Evolutionary conservation across 2,329 filamentous ascomycete species (phyloP), one percentile per base, ranked within the genome.

Genomic region (Plenodomus lindquistii): DNA sequence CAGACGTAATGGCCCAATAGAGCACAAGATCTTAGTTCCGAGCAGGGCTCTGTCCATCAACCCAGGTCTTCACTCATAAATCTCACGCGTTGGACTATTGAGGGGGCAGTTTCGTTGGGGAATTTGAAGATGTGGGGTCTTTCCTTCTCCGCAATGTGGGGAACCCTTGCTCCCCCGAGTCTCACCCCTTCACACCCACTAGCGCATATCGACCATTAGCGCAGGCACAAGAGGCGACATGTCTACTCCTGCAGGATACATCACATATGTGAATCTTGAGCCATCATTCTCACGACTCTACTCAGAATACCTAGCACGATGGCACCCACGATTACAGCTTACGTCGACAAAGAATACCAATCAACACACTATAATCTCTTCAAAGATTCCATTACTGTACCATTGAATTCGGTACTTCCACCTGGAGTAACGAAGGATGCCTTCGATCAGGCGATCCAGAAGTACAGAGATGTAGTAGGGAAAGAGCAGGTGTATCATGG

Each of bases 341-440:
- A 78, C 50, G 55, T 60, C 19, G 69, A 78, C 45, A 57, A 69
- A 7, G 62, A 73, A 37, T 78, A 77, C 50, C 74, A 78, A 55
- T 60, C 61, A 2, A 75, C 73, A 1, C 76, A 78, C 53, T 66
- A 68, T 38, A 67, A 63, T 5, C 71, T 75, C 13, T 78, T 76
- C 59, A 70, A 73, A 20, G 67, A 73, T 21, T 73, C 71, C 4
- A 66, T 77, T 7, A 72, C 69, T 0, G 55, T 58, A 6, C 69
- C 67, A 1, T 63, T 78, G 13, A 62, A 70, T 24, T 41, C 59
- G 2, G 70, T 76, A 3, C 64, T 78, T 3, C 76, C 76, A 0
- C 75, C 75, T 0, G 74, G 74, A 0, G 60, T 78, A 3, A 60
- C 64, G 6, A 62, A 64, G 16, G 59, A 66, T 34, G 71, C 70